These are phyloP conservation scores for Noccaea caerulescens DNA, from an alignment of 345 rosid species.

Conservation along the genomic window DNA sequence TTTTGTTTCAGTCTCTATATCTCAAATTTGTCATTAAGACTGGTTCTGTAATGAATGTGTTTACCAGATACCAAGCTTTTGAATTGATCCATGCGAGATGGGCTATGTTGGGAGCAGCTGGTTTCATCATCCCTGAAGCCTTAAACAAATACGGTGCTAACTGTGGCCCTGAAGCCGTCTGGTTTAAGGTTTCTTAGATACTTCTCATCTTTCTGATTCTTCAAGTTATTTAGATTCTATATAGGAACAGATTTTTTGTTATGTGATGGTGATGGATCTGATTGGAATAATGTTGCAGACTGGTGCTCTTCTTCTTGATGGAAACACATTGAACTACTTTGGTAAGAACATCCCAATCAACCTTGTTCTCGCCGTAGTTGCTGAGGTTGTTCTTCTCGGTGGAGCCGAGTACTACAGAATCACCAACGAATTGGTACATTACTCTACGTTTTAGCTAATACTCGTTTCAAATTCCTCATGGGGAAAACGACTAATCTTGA, in stretches of 20 bases:
- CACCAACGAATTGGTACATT: constrained; percentile 79
- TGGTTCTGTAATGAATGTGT: constrained; percentile 26
- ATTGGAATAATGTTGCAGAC: constrained; percentile 55
- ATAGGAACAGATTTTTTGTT: constrained; percentile 9
- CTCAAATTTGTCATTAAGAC: not conserved
- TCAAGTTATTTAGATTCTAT: not conserved
- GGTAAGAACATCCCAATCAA: constrained; percentile 92
- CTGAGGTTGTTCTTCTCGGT: constrained; percentile 87
- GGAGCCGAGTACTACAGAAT: constrained; percentile 99
- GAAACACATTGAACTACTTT: constrained; percentile 93
- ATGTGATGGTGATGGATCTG: not conserved
- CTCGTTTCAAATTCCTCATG: not conserved
- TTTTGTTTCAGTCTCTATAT: not conserved
- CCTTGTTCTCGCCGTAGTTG: constrained; percentile 72
- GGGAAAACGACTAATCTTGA: not conserved
- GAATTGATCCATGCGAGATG: constrained; percentile 94
- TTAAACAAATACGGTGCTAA: constrained; percentile 95
- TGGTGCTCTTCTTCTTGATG: constrained; percentile 96
- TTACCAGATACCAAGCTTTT: constrained; percentile 77
- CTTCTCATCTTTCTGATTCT: not conserved
- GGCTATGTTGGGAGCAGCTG: constrained; percentile 99
- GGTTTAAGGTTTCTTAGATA: constrained; percentile 73
- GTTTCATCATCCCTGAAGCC: constrained; percentile 92
- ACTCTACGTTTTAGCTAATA: not conserved
- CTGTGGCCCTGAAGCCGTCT: constrained; percentile 98